Base-by-base conservation (phyloP, 1,284 basidiomycete species). In the Microbotryum lychnidis-dioicae region DNA sequence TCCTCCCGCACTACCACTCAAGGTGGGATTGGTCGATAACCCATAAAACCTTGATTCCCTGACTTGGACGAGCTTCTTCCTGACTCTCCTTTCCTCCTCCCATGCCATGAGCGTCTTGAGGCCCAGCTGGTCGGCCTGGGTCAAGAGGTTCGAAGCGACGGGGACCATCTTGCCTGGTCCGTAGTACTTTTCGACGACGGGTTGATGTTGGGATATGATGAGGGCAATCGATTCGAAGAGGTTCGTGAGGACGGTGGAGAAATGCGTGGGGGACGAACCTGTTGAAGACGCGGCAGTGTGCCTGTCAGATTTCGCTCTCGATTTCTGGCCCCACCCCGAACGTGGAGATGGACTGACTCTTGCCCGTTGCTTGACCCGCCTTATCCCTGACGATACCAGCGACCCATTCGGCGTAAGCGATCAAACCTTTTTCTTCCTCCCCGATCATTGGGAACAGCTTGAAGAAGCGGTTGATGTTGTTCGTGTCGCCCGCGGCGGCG, bases 161-260 rank as follows among this genome's bases (percentile, higher is more conserved):
- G 78, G 81, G 33, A 80, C 78, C 92, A 96, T 96, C 72, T 87
- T 87, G 1, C 89, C 87, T 6, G 75, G 71, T 0, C 92, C 96
- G 71, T 98, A 98, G 75, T 98, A 96, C 75, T 94, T 94, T 74
- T 97, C 93, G 1, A 99, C 94, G 1, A 98, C 84, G 1, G 92
- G 89, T 72, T 96, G 92, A 74, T 99, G 96, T 73, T 97, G 92
- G 71, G 94, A 92, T 48, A 98, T 86, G 64, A 99, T 91, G 78
- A 90, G 84, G 1, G 94, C 96, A 50, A 98, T 87, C 58, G 87
- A 88, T 77, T 99, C 96, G 69, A 97, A 93, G 1, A 99, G 80
- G 2, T 87, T 85, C 0, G 92, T 97, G 56, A 97, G 77, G 5
- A 85, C 81, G 4, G 88, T 85, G 64, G 93, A 84, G 74, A 91